These are phyloP conservation scores for Orbilia ellipsospora DNA, from an alignment of 2,329 filamentous ascomycete species.

Conservation along the genomic window DNA sequence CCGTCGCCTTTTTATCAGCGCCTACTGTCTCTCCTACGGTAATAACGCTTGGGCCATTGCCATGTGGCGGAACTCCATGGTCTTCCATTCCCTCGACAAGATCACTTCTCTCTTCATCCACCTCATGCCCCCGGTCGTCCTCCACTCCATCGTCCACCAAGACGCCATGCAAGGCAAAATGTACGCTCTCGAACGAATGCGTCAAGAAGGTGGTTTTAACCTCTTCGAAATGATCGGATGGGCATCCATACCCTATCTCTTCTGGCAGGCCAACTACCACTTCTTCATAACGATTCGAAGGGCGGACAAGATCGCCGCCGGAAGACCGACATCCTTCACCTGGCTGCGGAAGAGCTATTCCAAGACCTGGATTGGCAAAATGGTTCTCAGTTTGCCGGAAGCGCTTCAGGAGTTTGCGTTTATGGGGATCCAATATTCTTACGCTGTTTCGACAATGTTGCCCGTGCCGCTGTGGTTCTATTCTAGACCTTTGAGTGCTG, in stretches of 20 bases:
- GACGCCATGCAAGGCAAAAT: slow-evolving; percentile 62
- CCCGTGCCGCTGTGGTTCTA: slow-evolving; percentile 96
- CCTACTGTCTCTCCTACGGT: slow-evolving; percentile 91
- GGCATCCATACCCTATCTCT: slow-evolving; percentile 89
- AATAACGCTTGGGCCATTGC: slow-evolving; percentile 98
- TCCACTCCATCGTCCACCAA: slow-evolving; percentile 92
- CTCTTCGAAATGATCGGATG: slow-evolving; percentile 81
- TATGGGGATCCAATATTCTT: slow-evolving; percentile 94
- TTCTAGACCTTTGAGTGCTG: slow-evolving; percentile 80
- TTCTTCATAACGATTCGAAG: slow-evolving; percentile 94
- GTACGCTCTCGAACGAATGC: slow-evolving; percentile 81
- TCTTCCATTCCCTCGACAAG: slow-evolving; percentile 98
- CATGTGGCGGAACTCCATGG: slow-evolving; percentile 98
- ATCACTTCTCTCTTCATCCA: slow-evolving; percentile 99
- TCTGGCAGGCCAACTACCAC: slow-evolving; percentile 95
- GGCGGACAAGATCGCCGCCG: slow-evolving; percentile 94
- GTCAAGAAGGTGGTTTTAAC: slow-evolving; percentile 66
- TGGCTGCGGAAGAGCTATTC: slow-evolving; percentile 94
- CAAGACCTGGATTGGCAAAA: slow-evolving; percentile 85
- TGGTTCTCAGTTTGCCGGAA: slow-evolving; percentile 82
- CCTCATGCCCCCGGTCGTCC: slow-evolving; percentile 95
- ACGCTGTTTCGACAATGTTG: slow-evolving; percentile 91
- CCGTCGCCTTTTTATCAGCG: slow-evolving; percentile 89
- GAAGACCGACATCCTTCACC: slow-evolving; percentile 94
- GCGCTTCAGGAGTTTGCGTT: slow-evolving; percentile 86